Evolutionary conservation across 2,329 filamentous ascomycete genomes (phyloP), one percentile per base, ranked within the genome.

Genomic region (Helotiales sp.): DNA sequence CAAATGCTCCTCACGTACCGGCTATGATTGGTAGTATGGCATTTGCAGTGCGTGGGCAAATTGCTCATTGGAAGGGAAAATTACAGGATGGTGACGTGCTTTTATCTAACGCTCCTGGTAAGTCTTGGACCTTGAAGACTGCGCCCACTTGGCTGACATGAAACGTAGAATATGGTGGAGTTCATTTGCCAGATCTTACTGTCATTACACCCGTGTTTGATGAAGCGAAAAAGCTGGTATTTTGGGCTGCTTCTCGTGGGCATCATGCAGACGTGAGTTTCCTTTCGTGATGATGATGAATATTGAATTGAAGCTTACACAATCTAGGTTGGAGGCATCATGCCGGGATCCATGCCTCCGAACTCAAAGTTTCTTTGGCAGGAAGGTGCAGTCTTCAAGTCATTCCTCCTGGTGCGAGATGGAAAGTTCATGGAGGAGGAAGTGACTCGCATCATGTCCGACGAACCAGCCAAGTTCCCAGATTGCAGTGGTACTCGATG

Each of bases 201-300:
- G 86, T 92, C 17, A 81, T 91, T 53, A 93, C 90, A 34, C 90
- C 90, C 0, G 89, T 90, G 0, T 93, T 93, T 71, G 85, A 84
- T 62, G 71, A 71, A 27, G 85, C 87, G 15, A 91, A 85, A 4
- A 81, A 87, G n/a, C 91, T 93, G 57, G 80, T 92, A 56, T 93
- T 93, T 73, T 93, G 92, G 62, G 89, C 91, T 1, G 90, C 90
- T 0, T 90, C 88, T 4, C 55, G 66, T 9, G 90, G 89, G 0
- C 90, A 93, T 70, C 90, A 93, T 66, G 89, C 90, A 3, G 90
- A 93, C 66, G 93, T 95, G 9, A 90, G 90, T 8, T 91, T 91
- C 38, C 77, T 90, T 0, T n/a, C n/a, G n/a, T n/a, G n/a, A n/a
- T n/a, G n/a, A n/a, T n/a, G n/a, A n/a, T n/a, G n/a, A n/a, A n/a